Evolutionary conservation across 2,329 filamentous ascomycete species (phyloP), one percentile per base, ranked within the genome.

Genomic region (Aspergillus pseudoviridinutans): DNA sequence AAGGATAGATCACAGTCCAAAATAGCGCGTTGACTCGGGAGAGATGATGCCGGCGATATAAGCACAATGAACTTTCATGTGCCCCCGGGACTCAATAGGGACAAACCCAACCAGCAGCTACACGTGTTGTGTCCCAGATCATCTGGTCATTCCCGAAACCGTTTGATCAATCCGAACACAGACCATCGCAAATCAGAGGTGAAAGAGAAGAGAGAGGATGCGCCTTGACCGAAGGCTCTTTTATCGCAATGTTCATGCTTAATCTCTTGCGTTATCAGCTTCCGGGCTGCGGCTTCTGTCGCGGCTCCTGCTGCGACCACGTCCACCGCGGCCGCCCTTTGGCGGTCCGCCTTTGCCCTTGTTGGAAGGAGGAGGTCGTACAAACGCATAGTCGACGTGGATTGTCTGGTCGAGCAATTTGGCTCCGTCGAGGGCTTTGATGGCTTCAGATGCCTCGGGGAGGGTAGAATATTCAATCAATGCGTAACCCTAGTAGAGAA

Each of bases 381-480:
- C 85, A 67, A 88, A 88, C 2, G 85, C 85, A 63, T 83, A 88
- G 71, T 88, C 85, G 49, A 87, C 85, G 14, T 75, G 73, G 59
- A 88, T 79, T n/a, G 84, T 86, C 72, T 87, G 84, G 60, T 88
- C 85, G 28, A 88, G 82, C 51, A 88, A 72, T 69, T 87, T 84
- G 53, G 80, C 74, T 49, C 80, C 83, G 62, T 87, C 82, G 25
- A 84, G 81, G 59, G 80, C 82, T 68, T 85, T 80, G 68, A 88
- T 84, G 4, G 85, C 85, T 35, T 82, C 83, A 53, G 79, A 79
- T n/a, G 85, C 85, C 74, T 88, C 85, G 53, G 80, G 78, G 54
- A 87, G 77, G 8, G 85, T 87, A 1, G 84, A 77, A 68, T 86
- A 88, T 75, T 88, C 85, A 63, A 88, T 86, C 57, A 88, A 77